Base-by-base conservation (phyloP, 768 basidiomycete species). In the Gymnopilus junonius region DNA sequence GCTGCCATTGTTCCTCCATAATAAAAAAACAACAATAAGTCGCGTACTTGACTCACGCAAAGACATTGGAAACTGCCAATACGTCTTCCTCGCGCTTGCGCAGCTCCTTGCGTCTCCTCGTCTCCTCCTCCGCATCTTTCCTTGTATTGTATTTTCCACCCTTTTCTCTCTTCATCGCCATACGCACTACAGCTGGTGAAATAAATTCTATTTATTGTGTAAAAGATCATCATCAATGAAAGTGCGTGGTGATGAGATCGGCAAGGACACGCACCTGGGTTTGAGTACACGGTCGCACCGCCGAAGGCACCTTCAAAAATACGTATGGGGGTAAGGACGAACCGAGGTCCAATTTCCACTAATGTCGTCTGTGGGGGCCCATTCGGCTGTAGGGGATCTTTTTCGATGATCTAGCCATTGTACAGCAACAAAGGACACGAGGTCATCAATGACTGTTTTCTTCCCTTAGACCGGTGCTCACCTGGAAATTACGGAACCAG, bases 401-500 rank as follows among this genome's bases (percentile, higher is more conserved):
- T 98, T 76, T 97, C 95, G 59, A 97, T 79, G 64, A 97, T 96
- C 93, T 97, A 72, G 23, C 20, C 58, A 42, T 48, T 27, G 34
- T 59, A 31, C 58, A 53, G 48, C 51, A 55, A 46, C 54, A 37
- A 55, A 55, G 54, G 23, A 23, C 32, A 54, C 32, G 53, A 21
- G 34, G 39, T 21, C 54, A 43, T 55, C 40, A 65, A 29, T 32
- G 51, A 43, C 21, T 55, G 57, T 45, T 40, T 39, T 42, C 40
- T n/a, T 45, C 37, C 29, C 27, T 34, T 35, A 48, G 63, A 42
- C 72, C 81, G 23, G 14, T 34, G 31, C 64, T 67, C 61, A 95
- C 94, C 86, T 99, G 97, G 81, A 92, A 99, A 77, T 99, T 99
- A 67, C 97, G 88, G 83, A 99, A 99, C 97, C 97, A 99, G 67